Conservation (phyloP, 805 yeast genomes). For the Wickerhamomyces hampshirensis region DNA sequence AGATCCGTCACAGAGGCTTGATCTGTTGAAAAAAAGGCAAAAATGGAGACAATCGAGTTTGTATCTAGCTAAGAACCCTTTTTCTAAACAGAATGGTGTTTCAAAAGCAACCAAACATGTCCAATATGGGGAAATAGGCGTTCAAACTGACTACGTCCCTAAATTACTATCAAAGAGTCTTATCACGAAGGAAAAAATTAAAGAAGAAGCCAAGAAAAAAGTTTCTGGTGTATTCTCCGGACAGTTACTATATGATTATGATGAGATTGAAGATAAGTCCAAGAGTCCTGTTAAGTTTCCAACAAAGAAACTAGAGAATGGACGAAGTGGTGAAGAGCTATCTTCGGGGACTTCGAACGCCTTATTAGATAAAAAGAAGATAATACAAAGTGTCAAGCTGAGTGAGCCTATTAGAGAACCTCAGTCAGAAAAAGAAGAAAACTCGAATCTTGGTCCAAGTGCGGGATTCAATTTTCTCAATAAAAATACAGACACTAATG, state of each 20-base stretch:
- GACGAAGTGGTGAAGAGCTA: constrained; percentile 1
- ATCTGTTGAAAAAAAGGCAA: constrained; percentile 22
- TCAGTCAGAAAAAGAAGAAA: not conserved
- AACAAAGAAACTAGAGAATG: not conserved
- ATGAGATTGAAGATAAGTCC: constrained; percentile 15
- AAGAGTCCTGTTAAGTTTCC: constrained; percentile 21
- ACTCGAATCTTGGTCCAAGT: constrained; percentile 21
- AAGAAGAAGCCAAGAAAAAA: constrained; percentile 17
- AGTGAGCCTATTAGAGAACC: constrained; percentile 3
- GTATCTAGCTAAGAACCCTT: constrained; percentile 17
- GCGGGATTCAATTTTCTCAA: constrained; percentile 26
- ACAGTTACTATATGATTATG: constrained; percentile 19
- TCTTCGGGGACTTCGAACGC: constrained; percentile 13
- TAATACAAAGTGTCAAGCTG: constrained; percentile 13
- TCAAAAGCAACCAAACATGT: not conserved
- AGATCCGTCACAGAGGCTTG: constrained; percentile 23
- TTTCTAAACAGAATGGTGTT: not conserved
- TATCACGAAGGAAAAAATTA: constrained; percentile 8
- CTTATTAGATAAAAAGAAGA: constrained; percentile 15
- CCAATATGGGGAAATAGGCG: constrained; percentile 18
- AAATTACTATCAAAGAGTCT: constrained; percentile 12
- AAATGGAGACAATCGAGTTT: constrained; percentile 24
- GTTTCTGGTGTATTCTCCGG: constrained; percentile 25
- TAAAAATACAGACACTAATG: not conserved
- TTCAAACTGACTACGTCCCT: constrained; percentile 23